Evolutionary conservation across 805 yeast genomes (phyloP), one percentile per base, ranked within the genome.

Genomic region (Zygotorulaspora danielsina): DNA sequence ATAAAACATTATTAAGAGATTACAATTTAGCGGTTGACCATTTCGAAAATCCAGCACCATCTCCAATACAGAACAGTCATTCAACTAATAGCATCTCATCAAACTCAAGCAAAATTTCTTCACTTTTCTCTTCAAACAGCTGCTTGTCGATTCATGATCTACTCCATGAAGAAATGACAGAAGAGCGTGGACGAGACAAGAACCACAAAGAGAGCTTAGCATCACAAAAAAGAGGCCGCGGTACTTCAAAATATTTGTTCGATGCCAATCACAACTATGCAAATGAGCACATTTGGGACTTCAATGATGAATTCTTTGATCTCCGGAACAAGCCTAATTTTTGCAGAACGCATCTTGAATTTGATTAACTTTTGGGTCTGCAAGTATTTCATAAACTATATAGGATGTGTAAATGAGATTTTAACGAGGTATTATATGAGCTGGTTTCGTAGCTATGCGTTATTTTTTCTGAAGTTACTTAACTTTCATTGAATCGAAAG

Each of bases 1-100:
- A 58, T 42, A 56, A 53, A 20, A 49, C 45, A 10, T 34, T 57
- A 25, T 50, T 57, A 3, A 43, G 54, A 20, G 63, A 58, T 24
- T 57, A 57, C 42, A 53, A 51, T 34, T 26, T 53, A 13, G 61
- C 59, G n/a, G 29, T 57, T 11, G 45, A 42, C 27, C 44, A 42
- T 29, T 44, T 44, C 15, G 48, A 44, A 24, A 38, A 29, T 5
- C 42, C 37, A 10, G 19, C 40, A 6, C 34, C 32, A n/a, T 25
- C 35, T 8, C 21, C 26, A 16, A 15, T 44, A 11, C 33, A 36
- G 31, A 26, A 35, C n/a, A 39, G 44, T 11, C 32, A 29, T 9
- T 44, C 48, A 11, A 36, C 17, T 24, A 28, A 32, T 18, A 40
- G 45, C 17, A 28, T 44, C n/a, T 32, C 38, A n/a, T 42, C 50